Evolutionary conservation across 345 rosid genomes (phyloP).

Genomic region (Syzygium grande): DNA sequence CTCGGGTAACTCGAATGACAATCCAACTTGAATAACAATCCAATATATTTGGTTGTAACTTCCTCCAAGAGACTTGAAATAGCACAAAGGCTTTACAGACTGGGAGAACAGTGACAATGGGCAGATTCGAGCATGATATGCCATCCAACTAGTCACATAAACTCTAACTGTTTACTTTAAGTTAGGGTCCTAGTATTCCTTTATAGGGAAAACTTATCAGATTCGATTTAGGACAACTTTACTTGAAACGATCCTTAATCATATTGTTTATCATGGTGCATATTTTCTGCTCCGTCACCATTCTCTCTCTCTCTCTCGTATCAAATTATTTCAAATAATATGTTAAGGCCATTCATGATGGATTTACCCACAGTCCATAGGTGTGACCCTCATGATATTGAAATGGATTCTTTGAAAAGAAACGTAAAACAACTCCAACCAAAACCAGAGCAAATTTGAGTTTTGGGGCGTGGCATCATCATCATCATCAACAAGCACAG

Average conservation of each 20-base stretch:
- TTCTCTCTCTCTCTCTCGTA: neutral
- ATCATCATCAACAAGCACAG: neutral
- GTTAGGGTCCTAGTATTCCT: neutral
- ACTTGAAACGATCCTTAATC: neutral
- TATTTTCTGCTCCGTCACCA: neutral
- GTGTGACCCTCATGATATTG: no score
- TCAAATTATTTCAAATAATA: neutral
- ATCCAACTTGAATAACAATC: neutral
- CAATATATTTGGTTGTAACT: neutral
- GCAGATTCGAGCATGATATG: neutral
- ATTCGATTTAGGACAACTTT: neutral
- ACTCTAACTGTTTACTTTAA: neutral
- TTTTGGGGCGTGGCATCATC: neutral
- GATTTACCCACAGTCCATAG: neutral
- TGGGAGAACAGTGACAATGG: neutral
- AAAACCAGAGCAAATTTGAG: neutral
- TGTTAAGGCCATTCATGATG: neutral
- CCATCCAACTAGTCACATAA: neutral
- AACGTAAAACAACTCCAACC: neutral
- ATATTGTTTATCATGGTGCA: neutral
- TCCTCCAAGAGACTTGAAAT: neutral
- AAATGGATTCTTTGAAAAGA: neutral
- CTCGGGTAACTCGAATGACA: neutral
- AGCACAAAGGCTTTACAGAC: neutral
- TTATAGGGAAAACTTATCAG: neutral